These are phyloP conservation scores for Phytophthora chlamydospora DNA, from an alignment of 352 stramenopile species.

Conservation along the genomic window DNA sequence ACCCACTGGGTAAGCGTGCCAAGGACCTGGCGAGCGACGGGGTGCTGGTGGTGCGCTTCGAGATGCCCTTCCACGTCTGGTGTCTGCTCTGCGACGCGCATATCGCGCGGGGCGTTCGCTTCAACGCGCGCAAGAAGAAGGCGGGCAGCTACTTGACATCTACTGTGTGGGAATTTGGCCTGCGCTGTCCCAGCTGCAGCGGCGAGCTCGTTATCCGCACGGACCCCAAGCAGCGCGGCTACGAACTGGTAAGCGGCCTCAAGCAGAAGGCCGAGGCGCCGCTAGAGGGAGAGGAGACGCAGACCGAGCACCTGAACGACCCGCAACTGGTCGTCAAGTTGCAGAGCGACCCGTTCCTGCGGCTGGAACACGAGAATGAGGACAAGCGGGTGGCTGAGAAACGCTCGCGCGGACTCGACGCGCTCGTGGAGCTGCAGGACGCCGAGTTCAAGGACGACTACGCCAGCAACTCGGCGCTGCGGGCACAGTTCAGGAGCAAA, in stretches of 20 bases:
- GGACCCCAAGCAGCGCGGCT: slow-evolving; percentile 93
- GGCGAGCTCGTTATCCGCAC: slow-evolving; percentile 93
- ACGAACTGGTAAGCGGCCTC: slow-evolving; percentile 90
- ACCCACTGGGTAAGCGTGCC: slow-evolving; percentile 74
- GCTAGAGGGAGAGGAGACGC: slow-evolving; percentile 33
- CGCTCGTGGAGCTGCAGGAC: slow-evolving; percentile 66
- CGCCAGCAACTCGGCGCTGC: slow-evolving; percentile 60
- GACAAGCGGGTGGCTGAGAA: slow-evolving; percentile 61
- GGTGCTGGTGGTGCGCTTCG: slow-evolving; percentile 96
- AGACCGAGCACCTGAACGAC: slow-evolving; percentile 67
- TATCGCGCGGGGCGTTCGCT: slow-evolving; percentile 91
- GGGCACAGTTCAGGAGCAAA: slow-evolving; percentile 56
- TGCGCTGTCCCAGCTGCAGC: slow-evolving; percentile 92
- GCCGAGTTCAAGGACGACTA: slow-evolving; percentile 77
- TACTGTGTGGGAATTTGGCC: slow-evolving; percentile 94
- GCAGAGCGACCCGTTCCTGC: slow-evolving; percentile 71
- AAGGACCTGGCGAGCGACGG: slow-evolving; percentile 83
- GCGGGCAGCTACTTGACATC: slow-evolving; percentile 93
- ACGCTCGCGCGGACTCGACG: slow-evolving; percentile 51
- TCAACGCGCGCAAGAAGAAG: slow-evolving; percentile 96
- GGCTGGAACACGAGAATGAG: slow-evolving; percentile 79
- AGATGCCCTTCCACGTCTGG: slow-evolving; percentile 97
- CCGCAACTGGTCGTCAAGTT: slow-evolving; percentile 48
- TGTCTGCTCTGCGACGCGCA: slow-evolving; percentile 75
- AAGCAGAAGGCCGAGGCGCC: slow-evolving; percentile 84